phyloP scores from a whole-genome alignment of 2,329 filamentous ascomycete species.

The Claviceps maximensis region DNA sequence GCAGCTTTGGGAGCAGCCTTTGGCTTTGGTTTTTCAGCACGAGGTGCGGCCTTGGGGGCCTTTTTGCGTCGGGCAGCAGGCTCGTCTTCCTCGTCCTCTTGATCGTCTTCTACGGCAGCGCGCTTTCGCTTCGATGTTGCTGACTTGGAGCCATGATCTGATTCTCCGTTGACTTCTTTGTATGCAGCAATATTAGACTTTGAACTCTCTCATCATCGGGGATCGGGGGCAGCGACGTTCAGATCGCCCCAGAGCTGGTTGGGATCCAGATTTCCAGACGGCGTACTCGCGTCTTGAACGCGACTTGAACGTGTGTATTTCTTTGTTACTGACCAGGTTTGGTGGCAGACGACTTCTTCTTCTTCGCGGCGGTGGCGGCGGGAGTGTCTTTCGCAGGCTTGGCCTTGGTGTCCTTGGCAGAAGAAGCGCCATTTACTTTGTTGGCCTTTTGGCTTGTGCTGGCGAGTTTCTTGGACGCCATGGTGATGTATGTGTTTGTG shows the following conservation, averaged over 20 bases:
- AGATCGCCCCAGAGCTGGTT: neutral
- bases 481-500: neutral
- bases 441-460: conserved; percentile 2
- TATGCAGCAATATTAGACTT: neutral
- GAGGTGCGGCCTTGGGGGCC: conserved; percentile 2
- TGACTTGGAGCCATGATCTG: neutral
- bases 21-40: neutral
- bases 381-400: conserved; percentile 2
- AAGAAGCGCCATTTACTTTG: neutral
- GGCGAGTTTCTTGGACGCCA: conserved; percentile 6
- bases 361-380: neutral
- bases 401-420: neutral
- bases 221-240: neutral
- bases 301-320: neutral
- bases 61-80: conserved; percentile 4
- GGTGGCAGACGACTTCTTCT: conserved; percentile 2
- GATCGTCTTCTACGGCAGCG: conserved; percentile 4
- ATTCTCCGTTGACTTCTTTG: conserved; percentile 1
- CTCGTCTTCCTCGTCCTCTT: conserved; percentile 2
- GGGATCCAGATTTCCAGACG: no score
- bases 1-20: conserved; percentile 2
- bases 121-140: conserved; percentile 5
- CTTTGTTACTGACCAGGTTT: conserved; percentile 6
- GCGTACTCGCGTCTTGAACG: no score
- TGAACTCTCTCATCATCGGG: neutral